Base-by-base conservation (phyloP, 176 grass and related monocot genomes). In the sorghum (Sorghum bicolor) region DNA sequence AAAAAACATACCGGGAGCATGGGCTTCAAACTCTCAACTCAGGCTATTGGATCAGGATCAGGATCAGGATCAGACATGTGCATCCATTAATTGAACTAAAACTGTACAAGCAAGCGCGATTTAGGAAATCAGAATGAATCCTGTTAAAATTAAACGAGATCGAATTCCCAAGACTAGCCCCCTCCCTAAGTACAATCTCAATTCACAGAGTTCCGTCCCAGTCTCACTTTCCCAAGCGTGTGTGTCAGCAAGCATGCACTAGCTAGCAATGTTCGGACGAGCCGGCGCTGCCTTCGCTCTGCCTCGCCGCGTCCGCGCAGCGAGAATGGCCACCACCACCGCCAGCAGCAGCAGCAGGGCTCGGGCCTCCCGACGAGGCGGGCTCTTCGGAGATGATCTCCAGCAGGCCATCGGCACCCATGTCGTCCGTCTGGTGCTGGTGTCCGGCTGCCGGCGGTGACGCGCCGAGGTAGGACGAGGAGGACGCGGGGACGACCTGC, bases 351-450 rank as follows among this genome's bases (percentile, higher is more conserved):
- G 45, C 36, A 1, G 31, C 5, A 4, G 41, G 67, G 28, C 28
- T 48, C 22, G 2, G 73, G 5, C 41, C n/a, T 37, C 5, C 28
- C 22, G 64, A 24, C 22, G 78, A 53, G 40, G 64, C 65, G 2
- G 67, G 74, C 37, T 86, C 79, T 52, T 82, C 78, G 44, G 44
- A 22, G 68, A 57, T 4, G 57, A 86, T 86, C 79, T 90, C 88
- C 57, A 78, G 45, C 45, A 28, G 25, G 2, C 2, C 30, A 32
- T 10, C 66, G 5, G 2, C 66, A 5, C 1, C 5, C 1, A 0
- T 29, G 53, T 10, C 10, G 41, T 63, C 80, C 3, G 45, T 14
- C 1, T 19, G 25, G 3, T 72, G 55, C n/a, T 41, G 17, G 39
- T 9, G 31, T 3, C 0, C 40, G 19, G 10, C 40, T 29, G 29